Evolutionary conservation across 495 filamentous ascomycete genomes (phyloP), one percentile per base, ranked within the genome.

Genomic region (Haplographium delicatum): DNA sequence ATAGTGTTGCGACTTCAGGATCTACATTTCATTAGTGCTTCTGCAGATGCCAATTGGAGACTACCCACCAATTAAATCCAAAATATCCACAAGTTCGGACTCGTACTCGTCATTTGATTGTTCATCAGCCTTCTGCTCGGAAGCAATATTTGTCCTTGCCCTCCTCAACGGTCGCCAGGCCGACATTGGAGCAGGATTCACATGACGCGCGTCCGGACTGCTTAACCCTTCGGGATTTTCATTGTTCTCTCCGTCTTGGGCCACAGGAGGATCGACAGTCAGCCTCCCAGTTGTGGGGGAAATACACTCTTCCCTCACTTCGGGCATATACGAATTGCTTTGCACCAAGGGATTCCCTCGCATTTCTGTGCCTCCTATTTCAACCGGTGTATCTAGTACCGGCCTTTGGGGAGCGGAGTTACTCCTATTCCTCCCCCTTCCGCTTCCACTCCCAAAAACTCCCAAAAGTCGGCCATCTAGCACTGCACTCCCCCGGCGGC

Each of bases 1-100:
- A 84, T 0, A 89, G 67, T 4, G 83, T 83, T 5, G 82, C 78
- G 1, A 89, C 81, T 68, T 89, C 83, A 7, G 85, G 85, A 50
- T 89, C 85, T 88, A 52, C 1, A 33, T 18, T 18, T 19, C 27
- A 13, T 20, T 8, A 20, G 23, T 38, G 31, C 37, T 25, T 26
- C 30, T 10, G 11, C 19, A 18, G 9, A 22, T n/a, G n/a, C 13
- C 22, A 19, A 46, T 5, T 8, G 15, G 9, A 16, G 13, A 30
- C 6, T n/a, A 58, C 78, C 61, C 67, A 86, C 84, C 84, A 51
- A 88, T 78, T 18, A 84, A 79, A 64, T 89, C 85, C 18, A 89
- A 64, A 30, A 86, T 70, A 62, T 89, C 82, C 23, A 86, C 82
- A 23, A 89, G 62, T 23, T 76, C 71, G 18, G 74, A 50, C 22